These are phyloP conservation scores for Dimargaris verticillata DNA, from an alignment of 192 early-diverging fungal species.

Conservation along the genomic window DNA sequence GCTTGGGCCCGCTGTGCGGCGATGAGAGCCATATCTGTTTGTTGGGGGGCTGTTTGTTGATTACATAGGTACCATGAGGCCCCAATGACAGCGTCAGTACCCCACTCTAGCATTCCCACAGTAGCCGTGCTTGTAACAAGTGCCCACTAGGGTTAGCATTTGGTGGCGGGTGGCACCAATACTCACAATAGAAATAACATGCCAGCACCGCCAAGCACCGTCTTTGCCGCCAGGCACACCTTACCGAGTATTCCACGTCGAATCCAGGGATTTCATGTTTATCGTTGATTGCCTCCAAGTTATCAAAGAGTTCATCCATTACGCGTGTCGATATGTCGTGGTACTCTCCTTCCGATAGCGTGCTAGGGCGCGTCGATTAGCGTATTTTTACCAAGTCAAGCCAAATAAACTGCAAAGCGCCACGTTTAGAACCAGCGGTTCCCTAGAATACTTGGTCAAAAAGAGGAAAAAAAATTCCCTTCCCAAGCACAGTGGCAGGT, in stretches of 20 bases:
- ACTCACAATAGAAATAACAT: background rate
- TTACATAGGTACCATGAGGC: constrained; percentile 67
- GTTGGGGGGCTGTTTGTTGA: constrained; percentile 98
- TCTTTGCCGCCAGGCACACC: constrained; percentile 10
- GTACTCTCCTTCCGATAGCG: constrained; percentile 27
- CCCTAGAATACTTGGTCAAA: too few relatives aligned
- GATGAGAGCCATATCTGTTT: constrained; percentile 97
- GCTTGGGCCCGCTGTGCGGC: constrained; percentile 71
- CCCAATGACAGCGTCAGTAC: constrained; percentile 80
- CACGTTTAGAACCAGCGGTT: too few relatives aligned
- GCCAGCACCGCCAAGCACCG: background rate
- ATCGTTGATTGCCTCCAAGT: constrained; percentile 65
- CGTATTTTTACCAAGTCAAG: too few relatives aligned
- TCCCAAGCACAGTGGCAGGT: too few relatives aligned
- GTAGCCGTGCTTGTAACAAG: background rate
- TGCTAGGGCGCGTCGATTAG: too few relatives aligned
- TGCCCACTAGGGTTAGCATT: background rate
- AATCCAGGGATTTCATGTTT: constrained; percentile 42
- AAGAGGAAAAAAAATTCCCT: too few relatives aligned
- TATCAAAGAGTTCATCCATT: constrained; percentile 50
- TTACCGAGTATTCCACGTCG: constrained; percentile 68
- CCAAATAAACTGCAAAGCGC: too few relatives aligned
- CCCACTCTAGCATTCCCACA: constrained; percentile 30
- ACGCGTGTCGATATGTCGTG: constrained; percentile 36
- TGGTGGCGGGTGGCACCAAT: background rate